Evolutionary conservation across 78 protist species (phyloP), one percentile per base, ranked within the genome.

Genomic region (Thecamonas trahens): DNA sequence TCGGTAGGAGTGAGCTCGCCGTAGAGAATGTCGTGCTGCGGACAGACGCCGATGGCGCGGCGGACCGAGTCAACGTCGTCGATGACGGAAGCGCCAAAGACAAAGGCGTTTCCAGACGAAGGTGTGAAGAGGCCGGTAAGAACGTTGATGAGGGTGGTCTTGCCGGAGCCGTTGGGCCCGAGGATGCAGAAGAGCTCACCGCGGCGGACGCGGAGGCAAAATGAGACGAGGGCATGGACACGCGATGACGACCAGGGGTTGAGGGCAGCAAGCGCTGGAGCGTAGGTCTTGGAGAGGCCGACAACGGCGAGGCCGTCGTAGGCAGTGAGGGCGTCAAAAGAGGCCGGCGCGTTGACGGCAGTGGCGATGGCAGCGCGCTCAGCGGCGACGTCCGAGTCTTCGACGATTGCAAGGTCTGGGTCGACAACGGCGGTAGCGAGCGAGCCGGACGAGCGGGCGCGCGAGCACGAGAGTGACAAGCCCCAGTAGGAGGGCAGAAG

Each of bases 131-230:
- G 20, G 24, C 93, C 93, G 17, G 80, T 72, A 38, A 87, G 79
- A 57, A 80, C 69, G 54, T 44, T 29, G 54, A 88, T 76, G 29
- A 84, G 61, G 9, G 92, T 84, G 26, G 93, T 69, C 61, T 90
- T 90, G 11, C 91, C 94, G 0, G 94, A 89, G 26, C 92, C 94
- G 52, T 90, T 90, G 76, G 73, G 94, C 7, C 95, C 95, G 13
- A 87, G 70, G 29, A 88, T 65, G 53, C 72, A 17, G 32, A 69
- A 31, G 37, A 76, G 3, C 31, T 63, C 53, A 32, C 22, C 29
- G 6, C 17, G 7, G 45, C 26, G 9, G n/a, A 61, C 45, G 17
- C 26, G 0, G 45, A 45, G 31, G 47, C 38, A 37, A 17, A 66
- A n/a, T 29, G 28, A 28, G n/a, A 24, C 31, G 58, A 73, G 64